A percentile compares a stretch with the other conserved stretches of the same genome.
Conservation (phyloP, 148 eudicot species). For the Silene conica region DNA sequence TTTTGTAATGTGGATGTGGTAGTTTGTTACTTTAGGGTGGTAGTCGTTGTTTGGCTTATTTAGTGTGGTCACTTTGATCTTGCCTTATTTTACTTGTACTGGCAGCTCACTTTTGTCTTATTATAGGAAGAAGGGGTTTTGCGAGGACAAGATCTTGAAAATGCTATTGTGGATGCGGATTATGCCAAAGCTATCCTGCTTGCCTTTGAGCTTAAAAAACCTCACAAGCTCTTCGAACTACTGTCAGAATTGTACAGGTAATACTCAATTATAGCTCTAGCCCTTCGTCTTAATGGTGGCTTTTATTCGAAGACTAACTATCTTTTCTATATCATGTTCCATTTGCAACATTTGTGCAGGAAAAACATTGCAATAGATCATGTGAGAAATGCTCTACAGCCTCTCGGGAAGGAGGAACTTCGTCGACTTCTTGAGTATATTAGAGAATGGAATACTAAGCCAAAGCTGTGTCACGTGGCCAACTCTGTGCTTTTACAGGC, state of each 20-base stretch:
- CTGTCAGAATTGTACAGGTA: slow-evolving; percentile 80
- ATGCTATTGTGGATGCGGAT: slow-evolving; percentile 82
- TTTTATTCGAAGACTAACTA: not conserved
- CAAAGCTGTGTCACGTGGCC: slow-evolving; percentile 84
- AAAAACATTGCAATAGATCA: slow-evolving; percentile 42
- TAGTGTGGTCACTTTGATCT: not conserved
- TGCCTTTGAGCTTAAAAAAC: slow-evolving; percentile 88
- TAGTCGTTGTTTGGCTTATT: not conserved
- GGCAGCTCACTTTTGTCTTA: slow-evolving; percentile 11
- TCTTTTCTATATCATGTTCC: not conserved
- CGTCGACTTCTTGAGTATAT: slow-evolving; percentile 69
- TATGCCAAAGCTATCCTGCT: slow-evolving; percentile 80
- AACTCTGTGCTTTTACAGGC: slow-evolving; percentile 76
- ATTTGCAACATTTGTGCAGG: slow-evolving; percentile 39
- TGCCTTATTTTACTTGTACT: not conserved
- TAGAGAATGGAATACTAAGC: slow-evolving; percentile 97
- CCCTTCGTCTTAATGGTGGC: not conserved
- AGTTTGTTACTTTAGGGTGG: not conserved
- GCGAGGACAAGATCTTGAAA: slow-evolving; percentile 88
- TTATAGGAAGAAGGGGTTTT: slow-evolving; percentile 85
- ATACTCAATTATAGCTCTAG: not conserved
- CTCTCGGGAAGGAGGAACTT: slow-evolving; percentile 68
- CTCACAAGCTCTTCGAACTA: slow-evolving; percentile 85
- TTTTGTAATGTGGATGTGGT: not conserved
- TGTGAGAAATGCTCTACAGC: slow-evolving; percentile 53